Evolutionary conservation across 768 basidiomycete genomes (phyloP), one percentile per base, ranked within the genome.

Genomic region (Neoboletus brunneissimus): DNA sequence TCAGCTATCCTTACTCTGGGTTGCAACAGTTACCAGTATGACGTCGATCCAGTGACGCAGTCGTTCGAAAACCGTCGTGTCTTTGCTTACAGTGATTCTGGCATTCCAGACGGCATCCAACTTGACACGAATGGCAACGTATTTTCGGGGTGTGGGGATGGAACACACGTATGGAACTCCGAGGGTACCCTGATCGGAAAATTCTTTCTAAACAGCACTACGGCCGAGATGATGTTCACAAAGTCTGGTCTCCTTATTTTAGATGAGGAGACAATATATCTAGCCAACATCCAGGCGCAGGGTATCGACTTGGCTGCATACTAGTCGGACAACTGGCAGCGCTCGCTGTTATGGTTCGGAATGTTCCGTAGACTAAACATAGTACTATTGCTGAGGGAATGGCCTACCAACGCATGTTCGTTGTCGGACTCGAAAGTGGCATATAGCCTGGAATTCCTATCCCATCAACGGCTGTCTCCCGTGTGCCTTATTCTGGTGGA

Each of bases 101-200:
- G 87, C 2, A 70, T 85, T 27, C 82, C 86, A 5, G 88, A 89
- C 58, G 88, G 87, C 12, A 69, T 89, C 5, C 83, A 86, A 62
- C 74, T 86, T 3, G 89, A 91, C 62, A 73, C 73, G 4, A 64
- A 76, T 0, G 87, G 86, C 0, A 89, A 90, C 61, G 80, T 91
- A 0, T 90, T 83, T 64, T 74, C 83, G 0, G 85, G 83, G 1
- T 81, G 81, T 54, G 86, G 82, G 16, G 88, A 89, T 57, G 87
- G 87, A 38, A 81, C 82, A 0, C 81, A 88, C 22, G 84, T 87
- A 8, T 84, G 82, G 79, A 77, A 80, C 59, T 51, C 73, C 7
- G 63, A 77, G 18, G 86, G 86, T 0, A 79, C 76, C 1, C 74
- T 88, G 0, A 47, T 31, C 46, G 46, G 46, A 31, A 47, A 47